Conservation (phyloP, 306 rosid species). For the Vigna angularis region DNA sequence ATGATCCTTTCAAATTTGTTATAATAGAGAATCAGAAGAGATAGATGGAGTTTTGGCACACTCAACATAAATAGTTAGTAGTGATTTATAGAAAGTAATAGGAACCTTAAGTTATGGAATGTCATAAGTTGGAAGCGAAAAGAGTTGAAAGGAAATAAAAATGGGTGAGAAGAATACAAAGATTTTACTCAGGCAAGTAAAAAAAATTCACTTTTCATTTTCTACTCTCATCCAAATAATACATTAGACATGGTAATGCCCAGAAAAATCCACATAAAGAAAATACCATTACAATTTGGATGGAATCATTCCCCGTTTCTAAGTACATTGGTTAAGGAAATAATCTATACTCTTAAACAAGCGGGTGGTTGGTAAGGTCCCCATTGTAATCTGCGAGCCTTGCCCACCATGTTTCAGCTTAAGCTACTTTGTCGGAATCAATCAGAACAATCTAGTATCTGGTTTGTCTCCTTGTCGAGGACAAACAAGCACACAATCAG, state of each 20-base stretch:
- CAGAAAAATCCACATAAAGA: not conserved
- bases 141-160: not conserved
- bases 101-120: not conserved
- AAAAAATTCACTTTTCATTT: not conserved
- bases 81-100: not conserved
- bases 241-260: not conserved
- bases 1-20: not conserved
- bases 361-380: constrained; percentile 26
- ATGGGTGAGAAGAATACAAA: not conserved
- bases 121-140: not conserved
- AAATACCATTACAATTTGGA: constrained; percentile 8
- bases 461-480: constrained; percentile 24
- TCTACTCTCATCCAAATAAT: not conserved
- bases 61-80: not conserved
- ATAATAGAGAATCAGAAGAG: not conserved
- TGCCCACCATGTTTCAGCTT: constrained; percentile 1
- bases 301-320: not conserved
- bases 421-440: constrained; percentile 29
- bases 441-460: constrained; percentile 10
- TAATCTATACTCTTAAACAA: constrained; percentile 12
- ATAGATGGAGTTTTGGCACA: not conserved
- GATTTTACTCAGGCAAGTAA: not conserved
- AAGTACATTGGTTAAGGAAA: not conserved
- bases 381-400: not conserved
- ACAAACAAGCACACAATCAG: not conserved